Base-by-base conservation (phyloP, 805 yeast species). In the Metschnikowia reukaufii region DNA sequence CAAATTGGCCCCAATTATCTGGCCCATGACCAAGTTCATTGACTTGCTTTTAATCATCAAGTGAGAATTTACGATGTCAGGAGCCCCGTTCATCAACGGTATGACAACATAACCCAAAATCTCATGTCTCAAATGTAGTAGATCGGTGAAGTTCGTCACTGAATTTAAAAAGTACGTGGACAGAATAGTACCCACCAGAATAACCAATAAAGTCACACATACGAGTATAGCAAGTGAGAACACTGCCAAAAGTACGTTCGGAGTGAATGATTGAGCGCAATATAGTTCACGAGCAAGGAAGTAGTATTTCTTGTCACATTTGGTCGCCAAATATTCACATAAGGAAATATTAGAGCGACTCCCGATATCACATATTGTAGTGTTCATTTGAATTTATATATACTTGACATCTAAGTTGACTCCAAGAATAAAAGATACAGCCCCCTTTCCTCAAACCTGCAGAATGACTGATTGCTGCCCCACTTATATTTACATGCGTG, bases 51-150 rank as follows among this genome's bases (percentile, higher is more conserved):
- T 48, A 16, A 71, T 52, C 6, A 68, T 59, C 23, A 64, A 55
- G 41, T 66, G 61, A 53, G 68, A 68, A 44, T 66, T 69, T 16
- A 70, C 50, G 18, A 71, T 55, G 50, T 71, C 76, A 9, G 73
- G 73, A 10, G 64, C 53, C 3, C 72, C 64, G 49, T 71, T 71
- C 19, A 68, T 56, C 9, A 68, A 51, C 0, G 76, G 76, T 4
- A 71, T 60, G 8, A 71, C 39, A 45, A 68, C 55, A 42, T 62
- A 68, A 40, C 70, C 62, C 33, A 71, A 50, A 33, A 68, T 54
- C 44, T 65, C 63, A 30, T 60, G 58, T 45, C 60, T 65, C 4
- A 69, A 54, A 1, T 57, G 47, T 4, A 67, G 46, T 2, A 45
- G 39, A 1, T 48, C 53, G 6, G 72, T 59, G 7, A 69, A 46